Evolutionary conservation across 192 early-diverging fungal species (phyloP).

Genomic region (Chytriomyces confervae): DNA sequence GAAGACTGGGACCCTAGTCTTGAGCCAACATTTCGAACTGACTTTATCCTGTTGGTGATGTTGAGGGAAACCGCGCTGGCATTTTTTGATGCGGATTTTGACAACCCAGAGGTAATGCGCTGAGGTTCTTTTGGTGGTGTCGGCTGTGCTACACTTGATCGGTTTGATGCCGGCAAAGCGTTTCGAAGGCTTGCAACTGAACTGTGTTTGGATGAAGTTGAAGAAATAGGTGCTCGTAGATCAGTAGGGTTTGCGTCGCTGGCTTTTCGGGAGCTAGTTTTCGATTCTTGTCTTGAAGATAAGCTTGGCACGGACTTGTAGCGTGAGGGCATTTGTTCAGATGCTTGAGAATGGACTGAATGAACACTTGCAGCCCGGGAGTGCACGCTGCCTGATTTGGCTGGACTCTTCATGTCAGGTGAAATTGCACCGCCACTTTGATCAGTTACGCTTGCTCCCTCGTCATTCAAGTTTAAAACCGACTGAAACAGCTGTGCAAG

Average conservation of each 20-base stretch:
- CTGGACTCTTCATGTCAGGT: too few relatives aligned
- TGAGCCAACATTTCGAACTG: neutral
- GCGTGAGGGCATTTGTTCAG: too few relatives aligned
- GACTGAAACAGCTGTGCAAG: neutral
- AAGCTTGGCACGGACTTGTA: slow-evolving; percentile 13
- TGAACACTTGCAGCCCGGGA: too few relatives aligned
- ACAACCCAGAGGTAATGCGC: neutral
- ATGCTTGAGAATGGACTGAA: too few relatives aligned
- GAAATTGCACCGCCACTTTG: neutral
- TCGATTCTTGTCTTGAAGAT: neutral
- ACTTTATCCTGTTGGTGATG: slow-evolving; percentile 3
- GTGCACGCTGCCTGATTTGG: too few relatives aligned
- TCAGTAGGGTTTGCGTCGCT: neutral
- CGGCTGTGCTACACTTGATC: neutral
- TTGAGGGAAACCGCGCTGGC: slow-evolving; percentile 2
- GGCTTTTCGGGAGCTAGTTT: too few relatives aligned
- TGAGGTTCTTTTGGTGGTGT: neutral
- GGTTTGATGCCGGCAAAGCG: neutral
- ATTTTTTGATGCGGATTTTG: neutral
- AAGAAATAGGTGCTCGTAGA: neutral
- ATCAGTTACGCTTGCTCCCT: neutral
- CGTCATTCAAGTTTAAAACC: neutral
- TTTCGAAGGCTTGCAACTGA: neutral
- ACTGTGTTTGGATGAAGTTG: neutral
- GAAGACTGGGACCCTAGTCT: neutral